Evolutionary conservation across 1,284 basidiomycete species (phyloP).

Genomic region (Tetrapyrgos nigripes): DNA sequence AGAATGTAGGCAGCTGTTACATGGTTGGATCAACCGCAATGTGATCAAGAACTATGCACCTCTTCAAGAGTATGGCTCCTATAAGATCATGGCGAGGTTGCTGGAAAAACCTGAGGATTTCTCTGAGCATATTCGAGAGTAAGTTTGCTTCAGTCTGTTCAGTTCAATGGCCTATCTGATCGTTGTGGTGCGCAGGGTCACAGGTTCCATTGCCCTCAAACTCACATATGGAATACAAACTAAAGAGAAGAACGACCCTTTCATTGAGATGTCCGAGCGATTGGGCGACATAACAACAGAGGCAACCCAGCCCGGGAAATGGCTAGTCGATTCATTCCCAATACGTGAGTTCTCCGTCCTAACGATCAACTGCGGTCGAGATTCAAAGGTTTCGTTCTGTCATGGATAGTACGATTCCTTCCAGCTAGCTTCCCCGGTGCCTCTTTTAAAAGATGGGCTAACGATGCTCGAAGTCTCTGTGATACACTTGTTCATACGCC

Average conservation of each 20-base stretch:
- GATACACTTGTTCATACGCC: too few species aligned
- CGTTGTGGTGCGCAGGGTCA: background rate
- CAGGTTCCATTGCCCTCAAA: background rate
- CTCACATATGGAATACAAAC: background rate
- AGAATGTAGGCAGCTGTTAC: background rate
- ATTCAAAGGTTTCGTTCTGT: too few species aligned
- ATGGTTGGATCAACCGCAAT: background rate
- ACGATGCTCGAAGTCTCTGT: too few species aligned
- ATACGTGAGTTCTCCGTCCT: too few species aligned
- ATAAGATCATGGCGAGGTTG: background rate
- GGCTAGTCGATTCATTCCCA: background rate
- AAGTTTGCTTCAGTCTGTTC: background rate
- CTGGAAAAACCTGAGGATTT: conserved; percentile 1
- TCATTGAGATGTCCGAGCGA: background rate
- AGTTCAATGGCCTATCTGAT: background rate
- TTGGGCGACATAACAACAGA: background rate
- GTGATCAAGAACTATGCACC: background rate
- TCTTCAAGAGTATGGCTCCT: background rate
- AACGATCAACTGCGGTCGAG: too few species aligned
- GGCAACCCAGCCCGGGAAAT: background rate
- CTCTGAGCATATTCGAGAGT: background rate
- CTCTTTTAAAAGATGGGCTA: too few species aligned
- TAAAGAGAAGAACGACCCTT: background rate
- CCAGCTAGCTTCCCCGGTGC: too few species aligned
- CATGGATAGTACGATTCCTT: too few species aligned